Conservation (phyloP, 441 rosid species). For the Brassica hybrid region DNA sequence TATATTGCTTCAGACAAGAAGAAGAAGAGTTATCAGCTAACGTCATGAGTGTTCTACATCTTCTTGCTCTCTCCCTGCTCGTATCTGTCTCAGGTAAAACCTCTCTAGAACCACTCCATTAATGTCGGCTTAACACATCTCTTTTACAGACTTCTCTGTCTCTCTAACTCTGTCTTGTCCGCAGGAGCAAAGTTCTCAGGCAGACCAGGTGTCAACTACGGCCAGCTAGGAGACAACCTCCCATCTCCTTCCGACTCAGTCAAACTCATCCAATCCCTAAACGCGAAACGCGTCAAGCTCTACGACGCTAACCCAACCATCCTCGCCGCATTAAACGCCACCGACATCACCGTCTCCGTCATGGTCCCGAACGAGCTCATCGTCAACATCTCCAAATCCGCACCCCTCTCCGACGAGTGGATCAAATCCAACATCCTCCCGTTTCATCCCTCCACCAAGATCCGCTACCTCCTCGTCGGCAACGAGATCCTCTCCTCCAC, state of each 20-base stretch:
- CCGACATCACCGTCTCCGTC: slow-evolving; percentile 66
- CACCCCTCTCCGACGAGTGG: slow-evolving; percentile 74
- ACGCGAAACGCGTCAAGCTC: slow-evolving; percentile 76
- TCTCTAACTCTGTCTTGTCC: neutral
- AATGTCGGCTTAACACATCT: neutral
- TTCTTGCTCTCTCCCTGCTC: slow-evolving; percentile 47
- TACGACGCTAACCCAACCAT: slow-evolving; percentile 78
- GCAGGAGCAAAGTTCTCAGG: slow-evolving; percentile 72
- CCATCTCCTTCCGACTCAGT: slow-evolving; percentile 66
- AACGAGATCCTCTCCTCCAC: slow-evolving; percentile 73
- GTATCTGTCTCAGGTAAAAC: slow-evolving; percentile 49
- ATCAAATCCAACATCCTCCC: slow-evolving; percentile 62
- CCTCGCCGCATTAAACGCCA: slow-evolving; percentile 63
- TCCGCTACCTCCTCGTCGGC: slow-evolving; percentile 87
- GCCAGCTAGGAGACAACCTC: slow-evolving; percentile 81
- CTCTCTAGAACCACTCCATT: neutral
- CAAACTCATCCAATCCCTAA: slow-evolving; percentile 64
- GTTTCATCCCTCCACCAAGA: slow-evolving; percentile 61
- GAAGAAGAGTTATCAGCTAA: neutral
- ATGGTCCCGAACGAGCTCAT: slow-evolving; percentile 83
- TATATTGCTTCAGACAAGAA: slow-evolving; percentile 17
- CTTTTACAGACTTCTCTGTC: neutral
- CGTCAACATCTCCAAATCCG: slow-evolving; percentile 56
- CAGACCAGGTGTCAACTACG: slow-evolving; percentile 77
- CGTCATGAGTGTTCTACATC: slow-evolving; percentile 41